Evolutionary conservation across 768 basidiomycete genomes (phyloP).

Genomic region (Podaxis sp.): DNA sequence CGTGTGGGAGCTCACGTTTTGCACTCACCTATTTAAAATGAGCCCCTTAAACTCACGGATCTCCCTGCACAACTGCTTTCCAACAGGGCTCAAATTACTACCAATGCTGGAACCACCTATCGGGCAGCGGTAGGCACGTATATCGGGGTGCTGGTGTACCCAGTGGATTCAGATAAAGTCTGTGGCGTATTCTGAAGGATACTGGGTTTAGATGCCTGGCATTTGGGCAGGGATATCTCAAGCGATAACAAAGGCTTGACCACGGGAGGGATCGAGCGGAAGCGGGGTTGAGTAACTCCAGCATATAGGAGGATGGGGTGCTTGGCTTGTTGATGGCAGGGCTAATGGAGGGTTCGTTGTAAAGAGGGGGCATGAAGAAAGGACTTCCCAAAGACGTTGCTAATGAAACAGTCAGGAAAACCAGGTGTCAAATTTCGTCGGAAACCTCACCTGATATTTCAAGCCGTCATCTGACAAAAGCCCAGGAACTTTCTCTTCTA

Average conservation of each 20-base stretch:
- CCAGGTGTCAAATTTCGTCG: neutral
- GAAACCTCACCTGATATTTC: conserved; percentile 45
- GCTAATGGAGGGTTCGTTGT: conserved; percentile 23
- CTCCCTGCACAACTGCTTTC: conserved; percentile 69
- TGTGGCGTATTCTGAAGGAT: conserved; percentile 61
- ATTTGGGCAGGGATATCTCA: conserved; percentile 29
- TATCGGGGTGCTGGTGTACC: conserved; percentile 72
- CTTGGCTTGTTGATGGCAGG: conserved; percentile 19
- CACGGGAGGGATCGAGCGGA: conserved; percentile 27
- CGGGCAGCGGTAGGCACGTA: conserved; percentile 45
- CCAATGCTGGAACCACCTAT: conserved; percentile 22
- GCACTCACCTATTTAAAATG: conserved; percentile 63
- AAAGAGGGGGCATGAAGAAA: conserved; percentile 50
- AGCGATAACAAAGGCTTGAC: conserved; percentile 32
- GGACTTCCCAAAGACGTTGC: conserved; percentile 60
- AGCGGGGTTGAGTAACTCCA: conserved; percentile 37
- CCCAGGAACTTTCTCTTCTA: conserved; percentile 59
- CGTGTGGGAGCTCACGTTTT: neutral
- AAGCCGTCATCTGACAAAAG: conserved; percentile 46
- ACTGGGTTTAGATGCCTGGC: conserved; percentile 24
- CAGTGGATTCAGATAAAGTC: conserved; percentile 66
- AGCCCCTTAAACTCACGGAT: conserved; percentile 76
- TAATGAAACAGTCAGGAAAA: conserved; percentile 9
- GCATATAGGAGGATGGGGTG: conserved; percentile 14
- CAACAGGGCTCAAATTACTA: conserved; percentile 33